These are phyloP conservation scores for Alternaria sp. DNA, from an alignment of 2,329 filamentous ascomycete species.

Conservation along the genomic window DNA sequence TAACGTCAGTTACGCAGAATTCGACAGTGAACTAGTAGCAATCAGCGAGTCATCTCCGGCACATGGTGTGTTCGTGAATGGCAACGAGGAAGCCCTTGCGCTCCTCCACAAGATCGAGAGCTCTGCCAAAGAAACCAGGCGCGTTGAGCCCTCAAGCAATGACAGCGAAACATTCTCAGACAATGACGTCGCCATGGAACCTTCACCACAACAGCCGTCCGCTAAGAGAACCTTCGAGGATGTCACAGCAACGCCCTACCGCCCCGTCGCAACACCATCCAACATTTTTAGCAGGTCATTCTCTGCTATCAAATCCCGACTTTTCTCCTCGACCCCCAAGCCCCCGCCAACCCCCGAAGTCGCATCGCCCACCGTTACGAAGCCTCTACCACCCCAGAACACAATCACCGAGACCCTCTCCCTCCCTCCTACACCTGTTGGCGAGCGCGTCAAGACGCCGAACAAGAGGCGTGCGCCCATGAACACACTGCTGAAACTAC, in stretches of 20 bases:
- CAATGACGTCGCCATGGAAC: constrained; percentile 2
- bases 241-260: constrained; percentile 13
- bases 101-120: constrained; percentile 31
- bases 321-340: constrained; percentile 17
- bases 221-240: constrained; percentile 6
- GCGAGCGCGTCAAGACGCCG: constrained; percentile 29
- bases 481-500: constrained; percentile 20
- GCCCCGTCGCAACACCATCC: constrained; percentile 12
- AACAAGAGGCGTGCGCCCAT: constrained; percentile 22
- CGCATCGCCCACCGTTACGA: constrained; percentile 17
- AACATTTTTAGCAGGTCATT: constrained; percentile 28
- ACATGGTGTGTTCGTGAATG: constrained; percentile 17
- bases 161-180: constrained; percentile 1
- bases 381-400: constrained; percentile 17
- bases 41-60: constrained; percentile 9
- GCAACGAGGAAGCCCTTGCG: constrained; percentile 27
- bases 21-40: constrained; percentile 22
- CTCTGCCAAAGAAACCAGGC: constrained; percentile 14
- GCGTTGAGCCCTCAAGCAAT: constrained; percentile 1
- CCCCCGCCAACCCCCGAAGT: constrained; percentile 3
- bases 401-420: constrained; percentile 32
- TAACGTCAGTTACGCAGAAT: constrained; percentile 23
- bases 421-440: constrained; percentile 35
- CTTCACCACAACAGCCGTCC: constrained; percentile 5
- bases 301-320: constrained; percentile 28